phyloP scores from a whole-genome alignment of 345 rosid genomes.

The Dipteronia sinensis region DNA sequence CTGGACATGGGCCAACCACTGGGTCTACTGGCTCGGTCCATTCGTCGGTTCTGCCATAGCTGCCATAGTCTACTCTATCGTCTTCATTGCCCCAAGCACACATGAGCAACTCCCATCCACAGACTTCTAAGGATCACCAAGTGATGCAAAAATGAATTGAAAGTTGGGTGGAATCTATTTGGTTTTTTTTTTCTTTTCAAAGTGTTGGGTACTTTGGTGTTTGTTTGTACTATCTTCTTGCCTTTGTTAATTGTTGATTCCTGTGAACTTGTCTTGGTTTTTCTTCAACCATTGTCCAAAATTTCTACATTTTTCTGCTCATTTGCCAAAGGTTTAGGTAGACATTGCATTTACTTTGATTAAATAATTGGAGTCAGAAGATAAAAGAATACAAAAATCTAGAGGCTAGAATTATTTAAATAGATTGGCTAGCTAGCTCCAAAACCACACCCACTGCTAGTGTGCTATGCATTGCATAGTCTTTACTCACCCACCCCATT shows the following conservation, averaged over 20 bases:
- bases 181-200: conserved; percentile 30
- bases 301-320: background rate
- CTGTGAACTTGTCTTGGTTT: conserved; percentile 18
- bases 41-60: conserved; percentile 76
- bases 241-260: conserved; percentile 29
- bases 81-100: conserved; percentile 55
- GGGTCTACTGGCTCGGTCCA: conserved; percentile 97
- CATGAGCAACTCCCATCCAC: conserved; percentile 71
- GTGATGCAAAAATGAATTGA: conserved; percentile 1
- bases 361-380: conserved; percentile 4
- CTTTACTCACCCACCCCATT: too few relatives aligned
- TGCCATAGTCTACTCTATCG: conserved; percentile 55
- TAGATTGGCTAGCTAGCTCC: background rate
- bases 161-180: conserved; percentile 22
- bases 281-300: conserved; percentile 21
- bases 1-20: conserved; percentile 91
- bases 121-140: conserved; percentile 41
- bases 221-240: conserved; percentile 31
- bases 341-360: background rate
- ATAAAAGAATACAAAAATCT: background rate
- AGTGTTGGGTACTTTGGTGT: conserved; percentile 24
- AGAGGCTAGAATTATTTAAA: too few relatives aligned
- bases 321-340: conserved; percentile 1
- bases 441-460: background rate
- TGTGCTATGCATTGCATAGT: background rate